Percentiles rank a stretch among this genome's conserved stretches.
Evolutionary conservation across 768 basidiomycete genomes (phyloP).

Genomic region (Phylloporus sp.): DNA sequence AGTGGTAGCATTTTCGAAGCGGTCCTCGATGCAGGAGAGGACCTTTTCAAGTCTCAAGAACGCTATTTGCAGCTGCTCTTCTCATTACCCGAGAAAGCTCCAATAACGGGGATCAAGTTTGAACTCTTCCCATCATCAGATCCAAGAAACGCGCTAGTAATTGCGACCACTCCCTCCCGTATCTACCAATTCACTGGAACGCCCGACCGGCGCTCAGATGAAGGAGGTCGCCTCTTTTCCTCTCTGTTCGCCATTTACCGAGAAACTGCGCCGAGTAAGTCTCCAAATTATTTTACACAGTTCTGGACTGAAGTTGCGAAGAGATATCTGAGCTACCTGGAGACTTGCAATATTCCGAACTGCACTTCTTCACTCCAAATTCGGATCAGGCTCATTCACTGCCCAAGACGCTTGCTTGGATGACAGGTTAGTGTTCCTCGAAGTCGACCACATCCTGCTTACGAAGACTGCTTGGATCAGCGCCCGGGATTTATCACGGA

Average conservation of each 20-base stretch:
- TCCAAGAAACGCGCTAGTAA: slow-evolving; percentile 60
- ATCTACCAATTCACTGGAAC: slow-evolving; percentile 87
- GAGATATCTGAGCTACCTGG: slow-evolving; percentile 92
- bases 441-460: not conserved
- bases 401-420: slow-evolving; percentile 82
- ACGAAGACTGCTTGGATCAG: slow-evolving; percentile 35
- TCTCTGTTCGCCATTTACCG: slow-evolving; percentile 69
- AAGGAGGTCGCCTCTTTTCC: slow-evolving; percentile 71
- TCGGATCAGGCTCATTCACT: slow-evolving; percentile 65
- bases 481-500: slow-evolving; percentile 87
- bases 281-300: slow-evolving; percentile 6
- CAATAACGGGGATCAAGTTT: slow-evolving; percentile 82
- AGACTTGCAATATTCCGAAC: slow-evolving; percentile 65
- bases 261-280: slow-evolving; percentile 77
- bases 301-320: slow-evolving; percentile 34
- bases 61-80: slow-evolving; percentile 72
- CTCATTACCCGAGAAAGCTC: slow-evolving; percentile 73
- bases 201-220: slow-evolving; percentile 66
- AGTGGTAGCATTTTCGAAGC: slow-evolving; percentile 88
- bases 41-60: slow-evolving; percentile 88
- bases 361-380: slow-evolving; percentile 75
- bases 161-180: slow-evolving; percentile 81
- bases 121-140: slow-evolving; percentile 68
- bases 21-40: slow-evolving; percentile 84
- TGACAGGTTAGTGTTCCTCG: slow-evolving; percentile 61